Evolutionary conservation across 2,329 filamentous ascomycete species (phyloP).

Genomic region (Trichoderma asperellum): DNA sequence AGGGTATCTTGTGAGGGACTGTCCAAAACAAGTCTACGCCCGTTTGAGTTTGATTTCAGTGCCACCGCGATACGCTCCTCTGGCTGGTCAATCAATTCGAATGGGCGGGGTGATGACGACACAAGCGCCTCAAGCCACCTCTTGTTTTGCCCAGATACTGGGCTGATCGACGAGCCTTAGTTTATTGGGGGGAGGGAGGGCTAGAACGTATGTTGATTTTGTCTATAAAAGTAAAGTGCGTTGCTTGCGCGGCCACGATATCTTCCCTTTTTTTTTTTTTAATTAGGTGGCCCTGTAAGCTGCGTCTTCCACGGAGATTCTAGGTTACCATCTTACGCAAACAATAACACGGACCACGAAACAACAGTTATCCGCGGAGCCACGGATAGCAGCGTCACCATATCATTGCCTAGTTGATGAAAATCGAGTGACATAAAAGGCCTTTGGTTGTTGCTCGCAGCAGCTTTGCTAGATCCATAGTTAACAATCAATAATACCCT

Average conservation of each 20-base stretch:
- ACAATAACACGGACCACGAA: background rate
- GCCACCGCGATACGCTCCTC: constrained; percentile 8
- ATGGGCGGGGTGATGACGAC: constrained; percentile 19
- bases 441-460: background rate
- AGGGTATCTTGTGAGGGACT: background rate
- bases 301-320: background rate
- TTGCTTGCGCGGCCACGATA: background rate
- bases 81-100: background rate
- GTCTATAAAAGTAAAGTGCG: constrained; percentile 13
- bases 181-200: background rate
- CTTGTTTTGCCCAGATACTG: background rate
- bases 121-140: background rate
- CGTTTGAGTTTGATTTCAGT: background rate
- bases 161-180: constrained; percentile 8
- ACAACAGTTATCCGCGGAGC: background rate
- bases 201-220: background rate
- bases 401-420: constrained; percentile 7
- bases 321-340: constrained; percentile 20
- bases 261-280: background rate
- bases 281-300: background rate
- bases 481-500: background rate
- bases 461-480: background rate
- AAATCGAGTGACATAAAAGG: background rate
- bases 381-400: constrained; percentile 11
- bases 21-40: background rate